Percentiles rank a stretch among this genome's conserved stretches.
Evolutionary conservation across 192 early-diverging fungal species (phyloP).

Genomic region (Obelidium mucronatum): DNA sequence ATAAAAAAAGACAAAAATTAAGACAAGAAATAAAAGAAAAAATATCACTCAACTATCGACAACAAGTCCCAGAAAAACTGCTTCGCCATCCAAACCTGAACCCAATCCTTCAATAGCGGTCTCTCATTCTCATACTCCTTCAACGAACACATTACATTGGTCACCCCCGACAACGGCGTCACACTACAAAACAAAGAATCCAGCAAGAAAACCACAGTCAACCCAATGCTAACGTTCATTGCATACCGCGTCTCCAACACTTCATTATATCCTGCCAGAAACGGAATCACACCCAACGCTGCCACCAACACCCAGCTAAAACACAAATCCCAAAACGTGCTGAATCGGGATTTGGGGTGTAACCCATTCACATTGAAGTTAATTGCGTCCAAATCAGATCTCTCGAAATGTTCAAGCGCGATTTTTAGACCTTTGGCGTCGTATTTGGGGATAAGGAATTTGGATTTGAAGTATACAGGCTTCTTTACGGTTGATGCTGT

Average conservation of each 20-base stretch:
- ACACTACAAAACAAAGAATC: not conserved
- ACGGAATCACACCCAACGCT: not conserved
- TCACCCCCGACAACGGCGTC: not conserved
- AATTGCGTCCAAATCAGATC: too few relatives aligned
- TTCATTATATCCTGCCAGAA: not conserved
- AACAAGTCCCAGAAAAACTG: slow-evolving; percentile 20
- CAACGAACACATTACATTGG: not conserved
- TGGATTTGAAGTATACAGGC: too few relatives aligned
- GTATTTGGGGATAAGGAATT: too few relatives aligned
- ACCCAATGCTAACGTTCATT: not conserved
- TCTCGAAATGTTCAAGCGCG: too few relatives aligned
- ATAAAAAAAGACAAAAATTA: not conserved
- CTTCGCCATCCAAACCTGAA: not conserved
- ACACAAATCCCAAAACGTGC: too few relatives aligned
- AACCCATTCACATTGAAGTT: too few relatives aligned
- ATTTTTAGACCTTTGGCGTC: too few relatives aligned
- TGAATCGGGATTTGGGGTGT: too few relatives aligned
- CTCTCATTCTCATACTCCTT: slow-evolving; percentile 3
- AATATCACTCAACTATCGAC: not conserved
- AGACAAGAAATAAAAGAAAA: not conserved
- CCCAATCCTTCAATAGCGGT: slow-evolving; percentile 3
- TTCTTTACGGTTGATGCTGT: too few relatives aligned
- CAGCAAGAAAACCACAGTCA: not conserved
- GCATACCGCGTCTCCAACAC: not conserved
- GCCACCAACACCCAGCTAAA: too few relatives aligned